Conservation (phyloP, 2,329 filamentous ascomycete species). For the Sporothrix euskadiensis region DNA sequence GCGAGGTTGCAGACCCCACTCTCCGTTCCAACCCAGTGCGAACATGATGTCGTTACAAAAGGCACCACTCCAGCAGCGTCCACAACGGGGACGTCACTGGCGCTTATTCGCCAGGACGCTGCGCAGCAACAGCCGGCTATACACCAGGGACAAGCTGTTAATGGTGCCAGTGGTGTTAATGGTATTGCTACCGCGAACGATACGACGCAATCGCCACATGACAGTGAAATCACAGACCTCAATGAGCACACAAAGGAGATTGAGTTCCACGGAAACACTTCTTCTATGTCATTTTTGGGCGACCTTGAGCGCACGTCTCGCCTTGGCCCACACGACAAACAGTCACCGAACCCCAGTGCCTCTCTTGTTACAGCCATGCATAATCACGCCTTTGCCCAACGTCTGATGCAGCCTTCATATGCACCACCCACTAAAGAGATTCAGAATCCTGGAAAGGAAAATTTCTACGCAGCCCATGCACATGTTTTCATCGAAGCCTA, state of each 20-base stretch:
- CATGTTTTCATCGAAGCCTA: not conserved
- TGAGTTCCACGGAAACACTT: not conserved
- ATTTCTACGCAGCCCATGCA: not conserved
- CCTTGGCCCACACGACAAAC: not conserved
- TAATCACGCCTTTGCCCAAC: not conserved
- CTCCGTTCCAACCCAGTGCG: not conserved
- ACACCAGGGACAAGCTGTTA: not conserved
- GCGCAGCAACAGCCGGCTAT: not conserved
- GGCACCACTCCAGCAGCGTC: not conserved
- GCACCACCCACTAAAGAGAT: not conserved
- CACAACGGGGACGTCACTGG: not conserved
- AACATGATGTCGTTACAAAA: not conserved
- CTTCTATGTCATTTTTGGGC: not conserved
- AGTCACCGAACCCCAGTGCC: not conserved
- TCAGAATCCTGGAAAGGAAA: not conserved
- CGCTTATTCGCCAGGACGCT: not conserved
- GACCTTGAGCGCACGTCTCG: not conserved
- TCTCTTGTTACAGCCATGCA: not conserved
- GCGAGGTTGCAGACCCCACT: not conserved
- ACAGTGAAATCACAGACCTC: conserved; percentile 2
- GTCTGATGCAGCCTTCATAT: not conserved
- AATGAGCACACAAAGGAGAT: not conserved
- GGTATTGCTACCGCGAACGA: not conserved
- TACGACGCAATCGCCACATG: not conserved
- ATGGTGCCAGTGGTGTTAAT: not conserved